phyloP scores from a whole-genome alignment of 2,329 filamentous ascomycete genomes.

The Huntiella omanensis region DNA sequence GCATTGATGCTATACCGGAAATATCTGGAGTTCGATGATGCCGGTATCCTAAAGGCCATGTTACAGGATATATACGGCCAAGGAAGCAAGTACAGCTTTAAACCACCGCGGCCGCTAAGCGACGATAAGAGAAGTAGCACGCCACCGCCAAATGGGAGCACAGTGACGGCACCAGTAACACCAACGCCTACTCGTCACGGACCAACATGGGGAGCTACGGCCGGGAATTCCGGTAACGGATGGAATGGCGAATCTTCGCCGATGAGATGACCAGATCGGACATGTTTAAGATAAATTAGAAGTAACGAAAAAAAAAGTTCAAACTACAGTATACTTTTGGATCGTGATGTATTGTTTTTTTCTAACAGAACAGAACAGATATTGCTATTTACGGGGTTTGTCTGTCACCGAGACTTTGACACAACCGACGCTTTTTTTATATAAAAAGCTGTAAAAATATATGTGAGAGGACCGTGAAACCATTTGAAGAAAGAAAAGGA shows the following conservation, averaged over 20 bases:
- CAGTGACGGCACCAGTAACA: constrained; percentile 4
- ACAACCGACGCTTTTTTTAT: too few species aligned
- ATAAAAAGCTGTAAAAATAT: too few species aligned
- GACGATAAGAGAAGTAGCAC: constrained; percentile 7
- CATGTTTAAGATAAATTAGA: neutral
- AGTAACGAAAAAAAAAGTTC: too few species aligned
- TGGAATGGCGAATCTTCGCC: constrained; percentile 9
- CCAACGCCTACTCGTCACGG: constrained; percentile 3
- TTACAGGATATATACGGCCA: constrained; percentile 65
- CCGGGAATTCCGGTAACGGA: neutral
- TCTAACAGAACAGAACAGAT: too few species aligned
- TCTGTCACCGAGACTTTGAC: too few species aligned
- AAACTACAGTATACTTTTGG: too few species aligned
- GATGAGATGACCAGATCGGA: neutral
- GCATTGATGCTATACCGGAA: constrained; percentile 78
- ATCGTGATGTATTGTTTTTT: too few species aligned
- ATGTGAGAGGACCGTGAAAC: neutral
- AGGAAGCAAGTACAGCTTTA: constrained; percentile 30
- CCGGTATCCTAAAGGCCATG: constrained; percentile 65
- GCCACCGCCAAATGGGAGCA: neutral
- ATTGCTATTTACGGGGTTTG: too few species aligned
- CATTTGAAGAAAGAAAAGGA: constrained; percentile 16
- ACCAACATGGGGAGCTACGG: neutral
- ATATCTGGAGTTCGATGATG: constrained; percentile 74
- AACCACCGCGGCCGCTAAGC: constrained; percentile 24